Base-by-base conservation (phyloP, 768 basidiomycete species). In the Leccinellum albellum region DNA sequence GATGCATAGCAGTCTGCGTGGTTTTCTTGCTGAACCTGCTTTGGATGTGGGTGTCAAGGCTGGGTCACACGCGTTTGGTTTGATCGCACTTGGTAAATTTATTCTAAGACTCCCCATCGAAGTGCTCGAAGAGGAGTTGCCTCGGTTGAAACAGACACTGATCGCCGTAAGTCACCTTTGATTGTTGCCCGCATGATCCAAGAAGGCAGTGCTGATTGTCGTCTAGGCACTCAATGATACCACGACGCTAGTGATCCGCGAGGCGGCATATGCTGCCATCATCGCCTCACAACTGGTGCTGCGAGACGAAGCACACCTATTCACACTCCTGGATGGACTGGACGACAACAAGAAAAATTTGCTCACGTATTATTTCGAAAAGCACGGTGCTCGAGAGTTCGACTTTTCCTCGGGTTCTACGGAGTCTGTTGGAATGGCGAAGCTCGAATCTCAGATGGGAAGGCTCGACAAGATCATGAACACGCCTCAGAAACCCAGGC, bases 321-420 rank as follows among this genome's bases (percentile, higher is more conserved):
- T 94, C 64, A 76, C 83, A 35, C 81, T 94, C 17, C 75, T 94
- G 46, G 89, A 91, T 56, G 89, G 88, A 6, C 77, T 94, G 42
- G 84, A 89, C n/a, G 88, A 91, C 58, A 90, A 91, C 64, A 91
- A 94, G 79, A 93, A 92, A 78, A 93, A 94, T 67, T 76, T 94
- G 17, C 76, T 94, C 50, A 91, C 92, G 2, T 94, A 94, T 62
- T 76, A 92, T 55, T 94, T 94, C 61, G 91, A 93, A 70, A 94
- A 93, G 70, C 89, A 93, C 64, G 86, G 86, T 31, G 88, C 82
- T 10, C 78, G 91, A 21, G 88, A 82, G 45, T 63, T 70, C 51
- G 70, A 71, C 52, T 72, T 72, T 51, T 68, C 66, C 13, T 66
- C 65, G 26, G 69, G 68, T 4, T 68, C 68, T 37, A 74, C 75